Percentiles rank a stretch among this genome's conserved stretches.
These are phyloP conservation scores for Populus tremula DNA, from an alignment of 345 rosid genomes.

Conservation along the genomic window DNA sequence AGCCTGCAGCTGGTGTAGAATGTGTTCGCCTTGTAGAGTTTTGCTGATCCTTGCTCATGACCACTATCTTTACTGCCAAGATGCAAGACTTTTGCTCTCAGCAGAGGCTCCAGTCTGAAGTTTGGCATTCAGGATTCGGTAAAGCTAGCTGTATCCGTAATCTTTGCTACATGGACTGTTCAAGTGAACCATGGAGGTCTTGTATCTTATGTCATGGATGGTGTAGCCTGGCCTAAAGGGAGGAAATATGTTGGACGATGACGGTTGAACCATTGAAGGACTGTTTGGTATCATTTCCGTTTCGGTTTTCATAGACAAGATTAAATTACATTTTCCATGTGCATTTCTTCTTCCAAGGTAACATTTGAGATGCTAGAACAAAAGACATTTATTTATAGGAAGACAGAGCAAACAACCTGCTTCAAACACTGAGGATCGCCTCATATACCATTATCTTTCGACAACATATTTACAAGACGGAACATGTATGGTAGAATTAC, in stretches of 20 bases:
- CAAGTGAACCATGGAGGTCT: background rate
- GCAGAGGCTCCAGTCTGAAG: background rate
- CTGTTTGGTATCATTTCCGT: no score
- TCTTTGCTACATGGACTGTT: background rate
- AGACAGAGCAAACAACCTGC: background rate
- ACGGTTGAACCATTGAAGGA: no score
- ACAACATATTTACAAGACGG: constrained; percentile 3
- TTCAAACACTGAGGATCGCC: background rate
- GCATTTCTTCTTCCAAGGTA: no score
- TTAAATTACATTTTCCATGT: background rate
- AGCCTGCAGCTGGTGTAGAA: constrained; percentile 88
- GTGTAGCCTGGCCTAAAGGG: no score
- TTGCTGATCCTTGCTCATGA: constrained; percentile 29
- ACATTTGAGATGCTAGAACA: no score
- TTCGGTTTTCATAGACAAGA: background rate
- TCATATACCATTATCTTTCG: background rate
- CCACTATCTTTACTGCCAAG: background rate
- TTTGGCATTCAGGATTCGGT: background rate
- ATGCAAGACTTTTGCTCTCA: background rate
- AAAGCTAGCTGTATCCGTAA: background rate
- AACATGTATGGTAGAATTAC: background rate
- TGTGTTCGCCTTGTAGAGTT: constrained; percentile 84
- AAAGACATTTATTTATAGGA: no score
- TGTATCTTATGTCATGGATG: background rate
- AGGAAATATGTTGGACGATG: no score